Evolutionary conservation across 257 asterid species (phyloP).

Genomic region (Ehretia macrophylla): DNA sequence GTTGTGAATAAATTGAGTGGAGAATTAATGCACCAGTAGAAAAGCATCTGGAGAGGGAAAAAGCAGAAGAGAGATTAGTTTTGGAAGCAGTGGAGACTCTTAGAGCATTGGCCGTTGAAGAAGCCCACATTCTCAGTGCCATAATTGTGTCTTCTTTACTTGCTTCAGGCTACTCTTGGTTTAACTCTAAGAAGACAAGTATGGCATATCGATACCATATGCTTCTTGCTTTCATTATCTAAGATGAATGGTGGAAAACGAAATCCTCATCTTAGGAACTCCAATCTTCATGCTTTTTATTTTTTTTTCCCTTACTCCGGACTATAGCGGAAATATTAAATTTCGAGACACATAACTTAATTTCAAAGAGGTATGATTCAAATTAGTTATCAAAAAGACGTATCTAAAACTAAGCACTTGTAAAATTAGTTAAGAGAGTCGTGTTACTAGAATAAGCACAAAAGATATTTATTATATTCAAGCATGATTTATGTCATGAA

Average conservation of each 20-base stretch:
- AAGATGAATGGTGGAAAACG: slow-evolving; percentile 63
- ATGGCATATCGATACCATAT: background rate
- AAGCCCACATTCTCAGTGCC: slow-evolving; percentile 96
- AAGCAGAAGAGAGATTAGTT: slow-evolving; percentile 40
- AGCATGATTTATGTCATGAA: too few species aligned
- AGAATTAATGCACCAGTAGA: slow-evolving; percentile 45
- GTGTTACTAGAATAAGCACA: too few species aligned
- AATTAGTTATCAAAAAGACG: too few species aligned
- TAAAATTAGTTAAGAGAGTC: too few species aligned
- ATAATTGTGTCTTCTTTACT: slow-evolving; percentile 20
- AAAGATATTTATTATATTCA: too few species aligned
- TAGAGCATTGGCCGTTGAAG: slow-evolving; percentile 91
- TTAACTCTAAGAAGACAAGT: background rate
- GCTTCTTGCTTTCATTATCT: slow-evolving; percentile 33
- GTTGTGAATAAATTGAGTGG: background rate
- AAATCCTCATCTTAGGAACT: slow-evolving; percentile 73
- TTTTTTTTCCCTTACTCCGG: too few species aligned
- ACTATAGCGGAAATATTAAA: too few species aligned
- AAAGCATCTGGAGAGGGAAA: slow-evolving; percentile 71
- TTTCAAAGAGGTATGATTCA: too few species aligned
- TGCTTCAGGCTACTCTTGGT: background rate
- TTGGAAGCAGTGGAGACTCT: slow-evolving; percentile 51
- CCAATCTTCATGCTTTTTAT: too few species aligned
- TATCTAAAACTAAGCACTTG: too few species aligned
- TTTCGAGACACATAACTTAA: too few species aligned